Conservation (phyloP, 2,329 filamentous ascomycete genomes). For the Beauveria sp. region DNA sequence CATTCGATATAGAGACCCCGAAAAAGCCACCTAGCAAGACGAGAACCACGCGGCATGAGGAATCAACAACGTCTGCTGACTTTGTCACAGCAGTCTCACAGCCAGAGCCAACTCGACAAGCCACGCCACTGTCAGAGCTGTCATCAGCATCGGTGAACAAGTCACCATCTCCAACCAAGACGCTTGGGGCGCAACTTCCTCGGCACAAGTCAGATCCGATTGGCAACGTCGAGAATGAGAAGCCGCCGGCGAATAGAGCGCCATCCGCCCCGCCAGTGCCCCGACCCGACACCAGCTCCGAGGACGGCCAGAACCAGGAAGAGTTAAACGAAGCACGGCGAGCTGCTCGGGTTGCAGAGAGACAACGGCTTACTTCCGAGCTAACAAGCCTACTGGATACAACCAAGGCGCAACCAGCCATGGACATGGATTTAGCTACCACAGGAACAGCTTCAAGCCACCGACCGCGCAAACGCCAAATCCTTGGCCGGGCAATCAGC, state of each 20-base stretch:
- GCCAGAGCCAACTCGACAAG: constrained; percentile 21
- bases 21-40: constrained; percentile 12
- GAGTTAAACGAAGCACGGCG: constrained; percentile 19
- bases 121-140: constrained; percentile 33
- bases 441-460: constrained; percentile 14
- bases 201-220: constrained; percentile 16
- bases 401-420: neutral
- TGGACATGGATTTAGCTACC: constrained; percentile 14
- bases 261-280: neutral
- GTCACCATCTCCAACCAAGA: constrained; percentile 27
- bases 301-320: constrained; percentile 12
- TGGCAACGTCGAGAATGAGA: constrained; percentile 10
- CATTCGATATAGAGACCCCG: constrained; percentile 28
- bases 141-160: constrained; percentile 36
- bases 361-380: constrained; percentile 33
- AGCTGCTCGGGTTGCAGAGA: constrained; percentile 26
- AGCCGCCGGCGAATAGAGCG: neutral
- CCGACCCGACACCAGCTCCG: neutral
- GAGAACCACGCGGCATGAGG: constrained; percentile 15
- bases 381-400: constrained; percentile 36
- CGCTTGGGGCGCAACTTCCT: constrained; percentile 2
- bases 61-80: constrained; percentile 26
- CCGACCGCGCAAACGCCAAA: constrained; percentile 35
- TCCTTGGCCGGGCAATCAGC: constrained; percentile 52
- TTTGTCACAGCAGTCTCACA: constrained; percentile 37